Base-by-base conservation (phyloP, 2,329 filamentous ascomycete genomes). In the Gliomastix tumulicola region DNA sequence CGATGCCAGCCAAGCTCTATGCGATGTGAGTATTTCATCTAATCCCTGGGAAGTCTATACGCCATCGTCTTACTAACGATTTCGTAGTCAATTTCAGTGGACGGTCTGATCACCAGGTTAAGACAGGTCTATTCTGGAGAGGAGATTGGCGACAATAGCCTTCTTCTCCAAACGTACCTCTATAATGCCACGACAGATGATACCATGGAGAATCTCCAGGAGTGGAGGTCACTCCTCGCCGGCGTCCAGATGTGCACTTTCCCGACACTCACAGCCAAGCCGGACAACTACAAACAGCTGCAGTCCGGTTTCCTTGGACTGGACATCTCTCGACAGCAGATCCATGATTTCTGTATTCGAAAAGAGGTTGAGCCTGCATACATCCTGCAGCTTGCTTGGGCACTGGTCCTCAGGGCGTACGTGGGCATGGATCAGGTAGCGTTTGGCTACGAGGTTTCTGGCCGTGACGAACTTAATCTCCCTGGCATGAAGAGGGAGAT, bases 301-400 rank as follows among this genome's bases (percentile, higher is more conserved):
- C 50, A 60, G 32, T 62, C 59, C 3, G 54, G 51, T 2, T 55
- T 59, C 6, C 55, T 67, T 13, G 55, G 66, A 7, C 46, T 71
- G 5, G 59, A 65, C 8, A 55, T 71, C 12, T 52, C 59, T 0
- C 56, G 50, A 5, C 49, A 59, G 20, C 55, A 60, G 4, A 45
- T 74, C 3, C 60, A 67, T 9, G 57, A 63, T 8, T 76, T 76
- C 32, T 59, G 56, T 36, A 37, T 45, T 0, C 34, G 58, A 59
- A 31, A 58, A 41, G 7, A 57, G 8, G 57, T 74, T 4, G 66
- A 66, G 0, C 53, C 69, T 1, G 63, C 70, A 0, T 66, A 71
- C 0, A 57, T 79, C 4, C 58, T 81, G 5, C 68, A 72, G 18
- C 63, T 76, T n/a, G 74, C 76, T 0, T 82, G 76, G 76, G 72